Evolutionary conservation across 306 rosid genomes (phyloP).

Genomic region (Prunus padus): DNA sequence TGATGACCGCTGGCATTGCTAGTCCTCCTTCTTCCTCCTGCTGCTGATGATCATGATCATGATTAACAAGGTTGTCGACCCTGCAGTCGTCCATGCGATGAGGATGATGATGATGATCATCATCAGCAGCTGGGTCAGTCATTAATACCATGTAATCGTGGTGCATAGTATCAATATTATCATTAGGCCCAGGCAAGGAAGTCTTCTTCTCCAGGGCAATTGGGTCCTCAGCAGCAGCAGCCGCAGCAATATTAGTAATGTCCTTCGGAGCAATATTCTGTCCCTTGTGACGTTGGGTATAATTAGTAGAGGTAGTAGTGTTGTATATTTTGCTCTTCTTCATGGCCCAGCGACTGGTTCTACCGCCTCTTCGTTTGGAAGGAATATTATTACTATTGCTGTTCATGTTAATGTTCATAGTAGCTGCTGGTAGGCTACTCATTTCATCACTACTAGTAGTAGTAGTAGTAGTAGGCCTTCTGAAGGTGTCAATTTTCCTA

Average conservation of each 20-base stretch:
- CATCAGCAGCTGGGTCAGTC: not conserved
- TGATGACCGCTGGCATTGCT: not conserved
- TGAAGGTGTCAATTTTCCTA: constrained; percentile 49
- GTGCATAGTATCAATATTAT: not conserved
- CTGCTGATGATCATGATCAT: not conserved
- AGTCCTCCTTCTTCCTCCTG: not conserved
- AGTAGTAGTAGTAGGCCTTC: constrained; percentile 20
- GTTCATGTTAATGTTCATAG: no score
- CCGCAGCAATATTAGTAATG: not conserved
- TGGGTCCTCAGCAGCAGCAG: not conserved
- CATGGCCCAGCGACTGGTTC: constrained; percentile 54
- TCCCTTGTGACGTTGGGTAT: not conserved
- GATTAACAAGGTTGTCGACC: no score
- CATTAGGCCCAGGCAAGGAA: not conserved
- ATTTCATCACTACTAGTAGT: not conserved
- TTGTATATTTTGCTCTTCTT: constrained; percentile 33
- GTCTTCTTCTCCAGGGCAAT: not conserved
- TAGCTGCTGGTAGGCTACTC: not conserved
- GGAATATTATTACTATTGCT: constrained; percentile 23
- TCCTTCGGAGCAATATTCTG: no score
- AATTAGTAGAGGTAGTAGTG: not conserved
- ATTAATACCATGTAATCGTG: not conserved
- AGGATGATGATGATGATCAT: no score
- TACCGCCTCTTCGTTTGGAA: constrained; percentile 44
- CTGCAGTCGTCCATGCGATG: no score